These are phyloP conservation scores for Spathaspora girioi DNA, from an alignment of 805 yeast species.

Conservation along the genomic window DNA sequence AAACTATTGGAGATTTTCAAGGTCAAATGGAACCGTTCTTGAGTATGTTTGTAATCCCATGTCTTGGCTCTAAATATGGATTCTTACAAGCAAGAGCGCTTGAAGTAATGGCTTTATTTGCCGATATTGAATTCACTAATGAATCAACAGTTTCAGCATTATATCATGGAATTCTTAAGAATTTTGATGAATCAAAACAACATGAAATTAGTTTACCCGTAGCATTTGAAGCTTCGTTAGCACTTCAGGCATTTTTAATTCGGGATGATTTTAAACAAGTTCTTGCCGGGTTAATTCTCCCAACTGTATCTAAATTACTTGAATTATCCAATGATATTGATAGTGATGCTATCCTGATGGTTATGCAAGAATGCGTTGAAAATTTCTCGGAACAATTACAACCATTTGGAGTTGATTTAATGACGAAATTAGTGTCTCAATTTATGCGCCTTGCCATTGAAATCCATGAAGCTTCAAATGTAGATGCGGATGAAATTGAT, in stretches of 20 bases:
- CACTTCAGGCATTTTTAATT: slow-evolving; percentile 73
- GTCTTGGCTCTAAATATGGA: slow-evolving; percentile 54
- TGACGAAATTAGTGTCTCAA: slow-evolving; percentile 63
- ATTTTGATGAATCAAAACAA: slow-evolving; percentile 16
- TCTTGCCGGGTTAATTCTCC: slow-evolving; percentile 64
- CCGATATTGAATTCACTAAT: slow-evolving; percentile 51
- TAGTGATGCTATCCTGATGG: slow-evolving; percentile 80
- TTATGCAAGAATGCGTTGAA: slow-evolving; percentile 95
- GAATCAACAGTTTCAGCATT: slow-evolving; percentile 19
- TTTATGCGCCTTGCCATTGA: slow-evolving; percentile 42
- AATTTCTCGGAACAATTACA: slow-evolving; percentile 78
- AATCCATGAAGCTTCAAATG: slow-evolving; percentile 49
- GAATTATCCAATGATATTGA: slow-evolving; percentile 77
- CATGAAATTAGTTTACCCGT: slow-evolving; percentile 55
- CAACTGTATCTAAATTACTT: slow-evolving; percentile 77
- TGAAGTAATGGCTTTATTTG: slow-evolving; percentile 62
- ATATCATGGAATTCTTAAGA: slow-evolving; percentile 31
- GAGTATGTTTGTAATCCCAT: slow-evolving; percentile 63
- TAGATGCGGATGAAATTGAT: slow-evolving; percentile 23
- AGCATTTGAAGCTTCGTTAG: slow-evolving; percentile 78
- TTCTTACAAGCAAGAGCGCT: slow-evolving; percentile 76
- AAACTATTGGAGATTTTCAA: slow-evolving; percentile 22
- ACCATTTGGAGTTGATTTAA: slow-evolving; percentile 68
- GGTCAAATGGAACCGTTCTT: slow-evolving; percentile 70
- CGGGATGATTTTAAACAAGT: slow-evolving; percentile 66